Conservation (phyloP, 345 rosid genomes). For the Lenwebbia sp. region DNA sequence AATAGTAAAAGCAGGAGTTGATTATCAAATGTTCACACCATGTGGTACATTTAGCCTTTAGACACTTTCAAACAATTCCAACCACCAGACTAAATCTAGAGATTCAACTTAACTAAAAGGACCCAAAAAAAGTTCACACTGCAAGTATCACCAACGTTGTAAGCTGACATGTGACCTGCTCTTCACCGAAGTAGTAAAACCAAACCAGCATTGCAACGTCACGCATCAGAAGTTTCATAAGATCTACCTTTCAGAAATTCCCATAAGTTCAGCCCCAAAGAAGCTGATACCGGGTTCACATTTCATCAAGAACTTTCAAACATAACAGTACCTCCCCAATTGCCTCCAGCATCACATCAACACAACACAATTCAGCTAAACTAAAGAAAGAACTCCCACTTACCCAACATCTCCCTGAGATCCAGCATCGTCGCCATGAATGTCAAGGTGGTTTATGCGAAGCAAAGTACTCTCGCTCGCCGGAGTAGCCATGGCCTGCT, state of each 20-base stretch:
- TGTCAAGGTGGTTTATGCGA: constrained; percentile 65
- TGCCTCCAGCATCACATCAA: neutral
- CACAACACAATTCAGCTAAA: neutral
- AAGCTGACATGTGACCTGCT: neutral
- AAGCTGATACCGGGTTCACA: neutral
- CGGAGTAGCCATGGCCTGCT: constrained; percentile 58
- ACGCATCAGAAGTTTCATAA: neutral
- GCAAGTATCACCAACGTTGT: neutral
- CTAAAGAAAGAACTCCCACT: neutral
- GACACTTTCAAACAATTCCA: neutral
- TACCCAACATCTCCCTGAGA: constrained; percentile 76
- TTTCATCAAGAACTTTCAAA: neutral
- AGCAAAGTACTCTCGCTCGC: constrained; percentile 58
- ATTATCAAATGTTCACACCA: neutral
- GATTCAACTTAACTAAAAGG: neutral
- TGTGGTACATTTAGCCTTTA: neutral
- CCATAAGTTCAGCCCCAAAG: neutral
- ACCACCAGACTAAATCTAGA: neutral
- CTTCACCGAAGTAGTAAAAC: neutral
- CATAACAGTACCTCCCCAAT: neutral
- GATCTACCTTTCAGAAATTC: neutral
- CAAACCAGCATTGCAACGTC: neutral
- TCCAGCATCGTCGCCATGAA: constrained; percentile 88
- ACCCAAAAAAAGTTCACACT: neutral
- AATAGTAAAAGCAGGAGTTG: neutral